Conservation (phyloP, 2,329 filamentous ascomycete genomes). For the Ophioceras dolichostomum region DNA sequence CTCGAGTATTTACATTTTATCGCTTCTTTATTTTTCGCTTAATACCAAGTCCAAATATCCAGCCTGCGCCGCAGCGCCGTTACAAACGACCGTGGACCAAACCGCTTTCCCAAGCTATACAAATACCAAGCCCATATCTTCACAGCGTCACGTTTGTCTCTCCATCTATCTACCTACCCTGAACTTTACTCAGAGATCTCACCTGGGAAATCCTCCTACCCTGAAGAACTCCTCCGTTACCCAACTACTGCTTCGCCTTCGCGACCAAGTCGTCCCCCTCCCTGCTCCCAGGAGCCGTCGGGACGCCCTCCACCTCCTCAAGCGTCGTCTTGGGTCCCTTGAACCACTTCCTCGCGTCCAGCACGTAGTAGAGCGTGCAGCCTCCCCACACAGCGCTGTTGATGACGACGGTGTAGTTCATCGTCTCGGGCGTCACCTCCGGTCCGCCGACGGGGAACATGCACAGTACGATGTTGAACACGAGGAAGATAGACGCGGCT, state of each 20-base stretch:
- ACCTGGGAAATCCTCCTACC: too few relatives aligned
- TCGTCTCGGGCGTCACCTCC: constrained; percentile 31
- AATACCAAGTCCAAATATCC: too few relatives aligned
- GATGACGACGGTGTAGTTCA: constrained; percentile 55
- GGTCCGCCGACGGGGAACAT: constrained; percentile 48
- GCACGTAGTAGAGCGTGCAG: constrained; percentile 39
- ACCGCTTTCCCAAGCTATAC: too few relatives aligned
- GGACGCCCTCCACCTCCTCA: constrained; percentile 15
- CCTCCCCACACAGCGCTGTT: constrained; percentile 47
- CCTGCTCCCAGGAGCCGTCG: not conserved
- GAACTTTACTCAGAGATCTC: too few relatives aligned
- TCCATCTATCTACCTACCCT: too few relatives aligned
- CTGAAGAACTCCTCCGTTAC: too few relatives aligned
- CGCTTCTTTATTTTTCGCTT: too few relatives aligned
- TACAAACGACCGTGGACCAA: too few relatives aligned
- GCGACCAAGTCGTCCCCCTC: not conserved
- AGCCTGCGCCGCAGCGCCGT: too few relatives aligned
- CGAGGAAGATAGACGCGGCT: constrained; percentile 38
- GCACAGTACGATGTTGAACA: constrained; percentile 40
- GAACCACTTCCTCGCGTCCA: constrained; percentile 47
- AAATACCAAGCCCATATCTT: too few relatives aligned
- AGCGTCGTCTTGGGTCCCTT: constrained; percentile 46
- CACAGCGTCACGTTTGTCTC: too few relatives aligned
- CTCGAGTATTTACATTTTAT: too few relatives aligned
- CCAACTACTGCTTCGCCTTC: not conserved